phyloP scores from a whole-genome alignment of 257 asterid species.

The Solanum medicagineum region DNA sequence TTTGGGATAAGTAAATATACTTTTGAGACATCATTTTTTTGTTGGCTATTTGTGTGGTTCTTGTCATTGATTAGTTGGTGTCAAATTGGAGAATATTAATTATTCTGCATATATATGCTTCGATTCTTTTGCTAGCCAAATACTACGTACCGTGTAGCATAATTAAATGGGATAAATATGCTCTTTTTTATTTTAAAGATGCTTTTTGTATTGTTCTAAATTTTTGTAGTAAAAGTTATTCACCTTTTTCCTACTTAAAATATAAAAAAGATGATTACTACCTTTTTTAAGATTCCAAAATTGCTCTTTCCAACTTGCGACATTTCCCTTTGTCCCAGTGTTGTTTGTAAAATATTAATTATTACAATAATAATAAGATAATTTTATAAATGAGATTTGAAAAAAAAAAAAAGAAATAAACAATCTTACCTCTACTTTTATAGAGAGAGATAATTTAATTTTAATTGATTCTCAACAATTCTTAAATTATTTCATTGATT shows the following conservation, averaged over 20 bases:
- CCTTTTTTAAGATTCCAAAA: background rate
- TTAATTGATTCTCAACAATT: background rate
- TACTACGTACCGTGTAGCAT: background rate
- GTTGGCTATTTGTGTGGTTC: background rate
- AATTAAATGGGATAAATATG: background rate
- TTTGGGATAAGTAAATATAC: background rate
- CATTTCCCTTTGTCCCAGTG: background rate
- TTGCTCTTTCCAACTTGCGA: background rate
- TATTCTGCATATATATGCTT: background rate
- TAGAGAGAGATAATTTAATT: fast-evolving
- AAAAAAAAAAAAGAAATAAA: background rate
- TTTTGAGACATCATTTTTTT: background rate
- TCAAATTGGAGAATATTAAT: background rate
- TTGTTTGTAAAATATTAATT: background rate
- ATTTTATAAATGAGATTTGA: background rate
- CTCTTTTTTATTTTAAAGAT: background rate
- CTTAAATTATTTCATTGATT: fast-evolving
- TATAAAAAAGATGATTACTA: background rate
- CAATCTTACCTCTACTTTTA: background rate
- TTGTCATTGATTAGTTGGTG: background rate
- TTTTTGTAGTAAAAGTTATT: background rate
- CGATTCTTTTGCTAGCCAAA: background rate
- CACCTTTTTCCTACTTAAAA: background rate
- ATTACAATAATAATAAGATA: fast-evolving
- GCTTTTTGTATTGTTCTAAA: background rate